These are phyloP conservation scores for Oryza meridionalis DNA, from an alignment of 176 grass and related monocot species.

Conservation along the genomic window DNA sequence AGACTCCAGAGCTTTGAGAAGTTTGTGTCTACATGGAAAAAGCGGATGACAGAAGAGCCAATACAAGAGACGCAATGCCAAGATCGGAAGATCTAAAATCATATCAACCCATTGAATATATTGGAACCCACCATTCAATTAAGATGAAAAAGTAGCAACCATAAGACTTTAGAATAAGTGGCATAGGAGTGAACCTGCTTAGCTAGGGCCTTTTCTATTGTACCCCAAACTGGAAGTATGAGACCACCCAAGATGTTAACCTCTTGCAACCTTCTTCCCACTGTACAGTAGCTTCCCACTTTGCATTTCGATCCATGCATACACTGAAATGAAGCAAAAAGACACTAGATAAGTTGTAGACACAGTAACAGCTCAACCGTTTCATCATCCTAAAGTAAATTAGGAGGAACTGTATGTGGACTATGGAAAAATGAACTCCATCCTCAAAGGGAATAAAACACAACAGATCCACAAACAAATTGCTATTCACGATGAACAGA, in stretches of 20 bases:
- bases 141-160: background rate
- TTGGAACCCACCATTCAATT: background rate
- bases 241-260: constrained; percentile 93
- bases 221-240: constrained; percentile 95
- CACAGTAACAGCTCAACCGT: background rate
- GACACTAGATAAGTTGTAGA: constrained; percentile 20
- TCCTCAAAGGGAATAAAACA: constrained; percentile 6
- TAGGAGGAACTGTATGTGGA: background rate
- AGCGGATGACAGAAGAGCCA: background rate
- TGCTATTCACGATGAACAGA: constrained; percentile 24
- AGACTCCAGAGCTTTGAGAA: background rate
- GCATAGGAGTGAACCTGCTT: constrained; percentile 72
- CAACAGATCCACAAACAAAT: constrained; percentile 17
- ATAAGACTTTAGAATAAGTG: constrained; percentile 10
- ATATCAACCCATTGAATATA: constrained; percentile 30
- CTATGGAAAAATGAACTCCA: constrained; percentile 28
- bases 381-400: constrained; percentile 6
- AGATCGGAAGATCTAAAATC: constrained; percentile 1
- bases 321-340: constrained; percentile 75
- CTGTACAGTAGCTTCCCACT: constrained; percentile 87
- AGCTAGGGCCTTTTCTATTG: constrained; percentile 85
- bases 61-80: constrained; percentile 5
- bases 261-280: constrained; percentile 93
- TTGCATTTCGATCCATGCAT: constrained; percentile 99
- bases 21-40: constrained; percentile 29